A percentile compares a stretch with the other conserved stretches of the same genome.
Conservation (phyloP, 371 early-diverging fungal genomes). For the Catenaria anguillulae region DNA sequence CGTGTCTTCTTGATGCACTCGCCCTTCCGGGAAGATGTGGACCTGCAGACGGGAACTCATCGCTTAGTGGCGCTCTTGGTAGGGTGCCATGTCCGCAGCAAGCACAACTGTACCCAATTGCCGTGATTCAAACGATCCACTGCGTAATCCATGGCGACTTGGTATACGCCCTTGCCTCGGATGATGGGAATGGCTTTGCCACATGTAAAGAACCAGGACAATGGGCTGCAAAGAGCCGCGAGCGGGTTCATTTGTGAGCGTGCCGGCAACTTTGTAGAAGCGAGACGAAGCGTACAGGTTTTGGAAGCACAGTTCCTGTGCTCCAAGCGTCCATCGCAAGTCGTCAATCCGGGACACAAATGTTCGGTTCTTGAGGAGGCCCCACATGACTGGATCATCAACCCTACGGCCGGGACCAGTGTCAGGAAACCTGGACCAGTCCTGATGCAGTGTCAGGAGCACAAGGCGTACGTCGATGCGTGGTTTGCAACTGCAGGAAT, state of each 20-base stretch:
- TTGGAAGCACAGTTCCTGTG: constrained; percentile 67
- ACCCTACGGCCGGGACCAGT: constrained; percentile 19
- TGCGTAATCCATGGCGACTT: constrained; percentile 64
- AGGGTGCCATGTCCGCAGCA: too few species aligned
- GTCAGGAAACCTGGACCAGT: constrained; percentile 8
- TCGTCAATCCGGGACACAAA: constrained; percentile 27
- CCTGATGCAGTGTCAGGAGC: not conserved
- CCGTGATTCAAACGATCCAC: constrained; percentile 38
- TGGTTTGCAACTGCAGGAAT: constrained; percentile 29
- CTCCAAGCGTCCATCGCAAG: constrained; percentile 73
- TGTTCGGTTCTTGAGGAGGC: constrained; percentile 38
- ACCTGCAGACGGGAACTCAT: too few species aligned
- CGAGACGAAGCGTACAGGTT: constrained; percentile 29
- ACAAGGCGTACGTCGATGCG: constrained; percentile 22
- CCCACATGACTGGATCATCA: constrained; percentile 78
- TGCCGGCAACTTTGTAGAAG: not conserved
- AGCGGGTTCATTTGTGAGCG: too few species aligned
- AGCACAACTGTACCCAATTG: constrained; percentile 39
- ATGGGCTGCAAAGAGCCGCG: constrained; percentile 19
- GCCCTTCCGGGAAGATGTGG: constrained; percentile 73
- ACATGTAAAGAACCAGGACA: constrained; percentile 51
- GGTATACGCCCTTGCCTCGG: constrained; percentile 70
- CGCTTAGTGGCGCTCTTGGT: too few species aligned
- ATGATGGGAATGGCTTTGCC: constrained; percentile 71
- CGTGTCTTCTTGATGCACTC: constrained; percentile 45